Conservation (phyloP, 2,329 filamentous ascomycete species). For the Ophiostoma himal-ulmi region DNA sequence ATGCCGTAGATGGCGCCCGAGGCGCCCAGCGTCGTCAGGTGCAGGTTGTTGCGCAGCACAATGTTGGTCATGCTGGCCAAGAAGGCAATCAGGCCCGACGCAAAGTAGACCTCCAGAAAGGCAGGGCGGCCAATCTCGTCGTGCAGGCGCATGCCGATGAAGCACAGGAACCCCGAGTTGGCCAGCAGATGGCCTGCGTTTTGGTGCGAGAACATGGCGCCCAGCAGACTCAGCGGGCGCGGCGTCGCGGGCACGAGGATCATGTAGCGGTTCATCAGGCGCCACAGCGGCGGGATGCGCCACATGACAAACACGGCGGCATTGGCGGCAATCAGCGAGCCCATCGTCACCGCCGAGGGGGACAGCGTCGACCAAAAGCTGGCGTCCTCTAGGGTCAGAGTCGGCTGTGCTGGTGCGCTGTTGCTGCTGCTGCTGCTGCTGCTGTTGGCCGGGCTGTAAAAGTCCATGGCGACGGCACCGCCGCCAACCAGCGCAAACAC, state of each 20-base stretch:
- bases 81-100: slow-evolving; percentile 53
- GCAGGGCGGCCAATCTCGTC: slow-evolving; percentile 63
- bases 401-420: background rate
- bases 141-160: slow-evolving; percentile 62
- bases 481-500: slow-evolving; percentile 42
- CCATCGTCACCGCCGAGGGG: slow-evolving; percentile 59
- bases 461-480: slow-evolving; percentile 32
- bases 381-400: slow-evolving; percentile 26
- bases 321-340: slow-evolving; percentile 56
- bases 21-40: slow-evolving; percentile 56
- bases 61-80: slow-evolving; percentile 51
- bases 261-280: slow-evolving; percentile 62
- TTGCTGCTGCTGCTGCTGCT: too few species aligned
- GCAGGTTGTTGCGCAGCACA: slow-evolving; percentile 42
- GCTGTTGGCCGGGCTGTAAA: too few species aligned
- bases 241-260: slow-evolving; percentile 60
- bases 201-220: slow-evolving; percentile 65
- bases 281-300: slow-evolving; percentile 61
- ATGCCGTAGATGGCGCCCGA: slow-evolving; percentile 60
- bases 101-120: slow-evolving; percentile 63
- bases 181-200: slow-evolving; percentile 51
- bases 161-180: slow-evolving; percentile 62
- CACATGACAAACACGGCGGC: slow-evolving; percentile 51
- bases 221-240: slow-evolving; percentile 54
- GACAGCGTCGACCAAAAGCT: slow-evolving; percentile 57